Base-by-base conservation (phyloP, 306 rosid genomes). In the Hippophae tibetana region DNA sequence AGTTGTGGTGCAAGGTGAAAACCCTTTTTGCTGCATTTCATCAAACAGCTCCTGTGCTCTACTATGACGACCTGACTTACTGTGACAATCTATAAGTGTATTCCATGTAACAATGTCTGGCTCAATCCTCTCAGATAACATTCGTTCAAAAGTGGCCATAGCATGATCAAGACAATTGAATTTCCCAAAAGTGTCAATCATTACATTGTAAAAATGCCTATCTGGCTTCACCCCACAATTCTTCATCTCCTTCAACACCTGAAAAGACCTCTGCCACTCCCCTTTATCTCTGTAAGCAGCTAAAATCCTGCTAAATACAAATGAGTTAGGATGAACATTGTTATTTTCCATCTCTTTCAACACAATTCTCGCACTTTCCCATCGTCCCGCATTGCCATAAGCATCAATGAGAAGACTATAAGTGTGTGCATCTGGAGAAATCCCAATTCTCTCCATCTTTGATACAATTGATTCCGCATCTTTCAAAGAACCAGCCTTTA, bases 151-250 rank as follows among this genome's bases (percentile, higher is more conserved):
- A 2, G 97, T 76, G 1, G 84, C 71, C 82, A 81, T 78, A 0
- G 95, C 97, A 31, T 90, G 94, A 77, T 90, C 90, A 55, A 90
- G 85, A 66, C 95, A 79, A 56, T 84, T 80, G 52, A 72, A 81
- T 76, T 90, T 90, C 43, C 97, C 97, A 60, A 87, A 84, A 9
- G 95, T 84, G 63, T 87, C 97, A 54, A 86, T 90, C 97, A 90
- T 82, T 56, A 90, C 95, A 76, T 90, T 90, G 79, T 90, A 90
- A 63, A 90, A 90, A 66, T 82, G 89, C 72, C 94, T 75, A 58
- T 90, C 95, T 1, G 97, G 97, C 51, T 54, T 66, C 10, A 87
- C 85, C 40, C 95, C 95, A 72, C 79, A 67, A 42, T 66, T 82
- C 71, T 66, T 84, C 97, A 90, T 90, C 76, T 90, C 95, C 79